Evolutionary conservation across 129 eudicot species (phyloP).

Genomic region (Lactuca saligna): DNA sequence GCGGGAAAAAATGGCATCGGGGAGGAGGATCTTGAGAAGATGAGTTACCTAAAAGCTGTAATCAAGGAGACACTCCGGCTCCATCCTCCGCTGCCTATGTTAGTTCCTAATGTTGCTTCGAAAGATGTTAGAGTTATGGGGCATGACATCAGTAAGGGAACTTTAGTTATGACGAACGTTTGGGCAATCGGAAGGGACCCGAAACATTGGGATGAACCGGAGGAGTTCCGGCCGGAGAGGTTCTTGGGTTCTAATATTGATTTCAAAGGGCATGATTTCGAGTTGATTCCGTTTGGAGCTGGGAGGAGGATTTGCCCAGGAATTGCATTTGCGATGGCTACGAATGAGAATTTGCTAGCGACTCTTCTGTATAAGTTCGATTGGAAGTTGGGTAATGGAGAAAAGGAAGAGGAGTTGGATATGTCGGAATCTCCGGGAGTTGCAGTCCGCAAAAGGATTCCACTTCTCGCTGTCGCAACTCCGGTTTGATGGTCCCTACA

Average conservation of each 20-base stretch:
- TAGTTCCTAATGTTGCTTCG: conserved; percentile 30
- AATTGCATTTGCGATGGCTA: conserved; percentile 42
- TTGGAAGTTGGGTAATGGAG: conserved; percentile 44
- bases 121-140: conserved; percentile 55
- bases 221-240: conserved; percentile 57
- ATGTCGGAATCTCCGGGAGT: conserved; percentile 40
- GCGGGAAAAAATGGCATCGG: conserved; percentile 9
- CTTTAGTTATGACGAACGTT: conserved; percentile 44
- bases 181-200: conserved; percentile 60
- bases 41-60: conserved; percentile 53
- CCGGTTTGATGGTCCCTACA: neutral
- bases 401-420: conserved; percentile 33
- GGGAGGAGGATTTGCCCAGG: conserved; percentile 68
- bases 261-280: conserved; percentile 45
- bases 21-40: conserved; percentile 43
- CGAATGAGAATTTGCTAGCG: conserved; percentile 44
- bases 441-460: conserved; percentile 34
- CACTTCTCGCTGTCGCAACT: conserved; percentile 44
- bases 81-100: conserved; percentile 53
- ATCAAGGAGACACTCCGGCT: conserved; percentile 59
- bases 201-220: conserved; percentile 49
- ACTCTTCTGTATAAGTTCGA: conserved; percentile 45
- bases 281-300: conserved; percentile 51
- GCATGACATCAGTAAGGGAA: conserved; percentile 42
- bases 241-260: conserved; percentile 42